phyloP scores from a whole-genome alignment of 352 stramenopile genomes.

The Globisporangium heterothallicum region DNA sequence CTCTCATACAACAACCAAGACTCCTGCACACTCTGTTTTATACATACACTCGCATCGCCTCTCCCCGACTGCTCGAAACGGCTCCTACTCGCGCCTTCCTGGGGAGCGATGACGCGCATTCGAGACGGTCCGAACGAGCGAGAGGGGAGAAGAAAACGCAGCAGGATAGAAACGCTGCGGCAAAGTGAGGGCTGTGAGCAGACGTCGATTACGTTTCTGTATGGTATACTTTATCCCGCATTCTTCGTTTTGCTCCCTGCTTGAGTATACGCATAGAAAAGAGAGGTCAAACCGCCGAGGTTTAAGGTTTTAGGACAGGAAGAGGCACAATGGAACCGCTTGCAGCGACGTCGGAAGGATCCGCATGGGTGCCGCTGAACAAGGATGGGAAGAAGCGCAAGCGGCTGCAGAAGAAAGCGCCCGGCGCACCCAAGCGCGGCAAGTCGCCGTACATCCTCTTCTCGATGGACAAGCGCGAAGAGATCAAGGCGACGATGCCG shows the following conservation, averaged over 20 bases:
- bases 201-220: conserved; percentile 37
- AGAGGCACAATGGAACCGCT: conserved; percentile 59
- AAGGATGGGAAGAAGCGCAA: conserved; percentile 87
- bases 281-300: conserved; percentile 42
- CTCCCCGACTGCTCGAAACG: too few species aligned
- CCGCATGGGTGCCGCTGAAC: conserved; percentile 57
- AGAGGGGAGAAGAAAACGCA: not conserved
- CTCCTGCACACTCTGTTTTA: too few species aligned
- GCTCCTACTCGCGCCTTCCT: too few species aligned
- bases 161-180: conserved; percentile 5
- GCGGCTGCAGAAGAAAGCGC: conserved; percentile 87
- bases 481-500: conserved; percentile 84
- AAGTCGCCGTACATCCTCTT: conserved; percentile 91
- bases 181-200: too few species aligned
- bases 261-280: conserved; percentile 85
- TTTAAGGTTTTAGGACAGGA: conserved; percentile 3
- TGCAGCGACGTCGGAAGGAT: conserved; percentile 42
- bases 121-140: too few species aligned
- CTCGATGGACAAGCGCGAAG: conserved; percentile 89
- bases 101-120: too few species aligned
- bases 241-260: conserved; percentile 64
- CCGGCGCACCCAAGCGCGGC: conserved; percentile 83
- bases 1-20: too few species aligned
- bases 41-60: too few species aligned
- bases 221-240: conserved; percentile 77